Evolutionary conservation across 2,329 filamentous ascomycete species (phyloP).

Genomic region (Fusarium praegraminearum): DNA sequence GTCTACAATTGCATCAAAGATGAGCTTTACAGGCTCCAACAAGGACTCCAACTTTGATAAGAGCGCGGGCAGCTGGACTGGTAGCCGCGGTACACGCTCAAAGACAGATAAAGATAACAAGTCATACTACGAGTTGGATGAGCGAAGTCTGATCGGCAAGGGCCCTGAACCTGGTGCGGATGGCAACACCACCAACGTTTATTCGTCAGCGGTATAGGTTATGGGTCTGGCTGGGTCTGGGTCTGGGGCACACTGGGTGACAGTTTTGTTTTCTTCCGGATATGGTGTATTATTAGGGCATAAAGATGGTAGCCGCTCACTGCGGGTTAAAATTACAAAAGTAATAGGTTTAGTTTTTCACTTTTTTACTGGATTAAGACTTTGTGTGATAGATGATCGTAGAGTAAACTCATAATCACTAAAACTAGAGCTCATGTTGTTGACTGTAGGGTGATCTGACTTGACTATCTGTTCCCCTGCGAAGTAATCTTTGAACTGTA

Average conservation of each 20-base stretch:
- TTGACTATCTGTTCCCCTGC: neutral
- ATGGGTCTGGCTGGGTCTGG: neutral
- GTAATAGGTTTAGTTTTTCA: neutral
- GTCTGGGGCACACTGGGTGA: neutral
- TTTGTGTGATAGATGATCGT: neutral
- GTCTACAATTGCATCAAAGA: slow-evolving; percentile 36
- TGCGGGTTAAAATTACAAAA: neutral
- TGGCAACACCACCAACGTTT: slow-evolving; percentile 5
- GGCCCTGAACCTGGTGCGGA: neutral
- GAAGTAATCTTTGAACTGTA: neutral
- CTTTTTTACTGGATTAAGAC: neutral
- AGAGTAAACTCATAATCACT: rapidly evolving
- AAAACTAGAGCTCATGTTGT: neutral
- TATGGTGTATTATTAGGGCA: neutral
- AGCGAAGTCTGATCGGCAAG: slow-evolving; percentile 35
- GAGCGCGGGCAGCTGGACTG: slow-evolving; percentile 30
- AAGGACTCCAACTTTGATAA: slow-evolving; percentile 23
- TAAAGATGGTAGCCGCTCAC: neutral
- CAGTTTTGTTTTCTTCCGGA: neutral
- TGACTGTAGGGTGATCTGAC: neutral
- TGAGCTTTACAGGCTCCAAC: slow-evolving; percentile 22
- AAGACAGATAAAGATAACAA: slow-evolving; percentile 39
- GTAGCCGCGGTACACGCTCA: slow-evolving; percentile 28
- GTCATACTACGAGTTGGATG: slow-evolving; percentile 35
- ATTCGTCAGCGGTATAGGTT: slow-evolving; percentile 1